These are phyloP conservation scores for Trichomonas gallinae DNA, from an alignment of 208 protist genomes.

Conservation along the genomic window DNA sequence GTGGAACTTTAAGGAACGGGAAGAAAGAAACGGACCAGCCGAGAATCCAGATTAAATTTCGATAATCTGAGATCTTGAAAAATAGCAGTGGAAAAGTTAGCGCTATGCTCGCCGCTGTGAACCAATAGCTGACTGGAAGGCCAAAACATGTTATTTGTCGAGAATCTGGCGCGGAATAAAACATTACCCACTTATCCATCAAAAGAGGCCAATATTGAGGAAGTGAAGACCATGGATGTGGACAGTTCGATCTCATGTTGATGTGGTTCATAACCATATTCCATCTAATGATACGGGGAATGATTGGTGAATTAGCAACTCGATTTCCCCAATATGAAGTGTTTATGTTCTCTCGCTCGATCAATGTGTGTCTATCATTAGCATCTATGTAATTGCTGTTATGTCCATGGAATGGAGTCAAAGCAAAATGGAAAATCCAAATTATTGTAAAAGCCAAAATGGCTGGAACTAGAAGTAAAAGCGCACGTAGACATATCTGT, in stretches of 20 bases:
- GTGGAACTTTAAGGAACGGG: neutral
- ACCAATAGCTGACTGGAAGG: neutral
- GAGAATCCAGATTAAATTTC: neutral
- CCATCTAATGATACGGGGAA: neutral
- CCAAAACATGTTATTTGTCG: neutral
- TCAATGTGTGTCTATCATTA: neutral
- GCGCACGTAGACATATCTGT: neutral
- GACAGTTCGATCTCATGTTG: neutral
- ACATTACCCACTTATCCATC: neutral
- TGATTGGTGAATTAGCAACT: neutral
- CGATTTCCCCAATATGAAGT: constrained; percentile 17
- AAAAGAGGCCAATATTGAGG: neutral
- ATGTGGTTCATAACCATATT: neutral
- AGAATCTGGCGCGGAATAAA: neutral
- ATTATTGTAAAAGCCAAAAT: neutral
- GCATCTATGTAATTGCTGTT: neutral
- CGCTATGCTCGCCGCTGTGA: neutral
- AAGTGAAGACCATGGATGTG: neutral
- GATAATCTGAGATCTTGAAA: neutral
- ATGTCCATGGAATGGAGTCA: neutral
- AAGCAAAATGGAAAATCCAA: neutral
- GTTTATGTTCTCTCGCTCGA: neutral
- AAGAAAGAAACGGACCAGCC: neutral
- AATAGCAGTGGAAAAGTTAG: neutral
- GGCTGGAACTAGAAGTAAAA: neutral